phyloP scores from a whole-genome alignment of 169 alveolate species.

The Plasmodium adleri region DNA sequence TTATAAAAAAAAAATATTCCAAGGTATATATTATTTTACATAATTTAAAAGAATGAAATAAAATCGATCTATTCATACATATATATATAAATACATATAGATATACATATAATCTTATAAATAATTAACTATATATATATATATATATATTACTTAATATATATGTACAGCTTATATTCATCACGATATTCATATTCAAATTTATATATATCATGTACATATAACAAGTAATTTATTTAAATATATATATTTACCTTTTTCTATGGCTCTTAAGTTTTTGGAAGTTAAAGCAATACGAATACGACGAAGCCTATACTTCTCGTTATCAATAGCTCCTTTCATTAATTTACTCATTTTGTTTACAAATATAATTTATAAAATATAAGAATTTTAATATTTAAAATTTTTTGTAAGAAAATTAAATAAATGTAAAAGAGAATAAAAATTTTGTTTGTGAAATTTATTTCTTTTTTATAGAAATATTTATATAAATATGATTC shows the following conservation, averaged over 20 bases:
- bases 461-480: slow-evolving; percentile 39
- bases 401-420: background rate
- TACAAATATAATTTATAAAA: slow-evolving; percentile 19
- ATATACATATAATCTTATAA: background rate
- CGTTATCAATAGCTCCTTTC: slow-evolving; percentile 90
- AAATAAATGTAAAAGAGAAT: background rate
- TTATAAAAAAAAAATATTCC: no score
- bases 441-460: slow-evolving; percentile 8
- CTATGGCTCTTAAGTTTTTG: slow-evolving; percentile 91
- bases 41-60: no score
- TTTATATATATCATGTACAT: background rate
- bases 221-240: background rate
- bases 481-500: slow-evolving; percentile 1
- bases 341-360: slow-evolving; percentile 83
- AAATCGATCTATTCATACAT: background rate
- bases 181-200: background rate
- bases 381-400: background rate
- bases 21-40: no score
- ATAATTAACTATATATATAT: background rate
- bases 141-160: background rate
- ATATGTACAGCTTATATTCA: no score
- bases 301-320: slow-evolving; percentile 91
- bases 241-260: slow-evolving; percentile 84
- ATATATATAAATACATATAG: background rate
- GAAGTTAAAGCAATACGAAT: slow-evolving; percentile 95